Conservation (phyloP, 257 asterid species). For the Przewalskia tangutica region DNA sequence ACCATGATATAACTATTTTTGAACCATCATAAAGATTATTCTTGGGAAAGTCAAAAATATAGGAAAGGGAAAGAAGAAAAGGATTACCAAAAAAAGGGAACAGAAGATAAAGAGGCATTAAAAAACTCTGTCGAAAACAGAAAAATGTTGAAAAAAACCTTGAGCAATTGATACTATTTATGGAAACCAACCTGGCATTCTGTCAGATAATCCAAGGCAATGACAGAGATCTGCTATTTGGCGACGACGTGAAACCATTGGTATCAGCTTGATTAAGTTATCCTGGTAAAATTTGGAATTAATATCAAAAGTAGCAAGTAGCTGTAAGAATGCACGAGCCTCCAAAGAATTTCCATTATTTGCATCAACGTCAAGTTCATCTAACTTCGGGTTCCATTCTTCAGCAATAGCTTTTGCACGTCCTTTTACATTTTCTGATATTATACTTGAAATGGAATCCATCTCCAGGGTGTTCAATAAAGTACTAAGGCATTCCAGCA, state of each 20-base stretch:
- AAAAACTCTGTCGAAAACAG: neutral
- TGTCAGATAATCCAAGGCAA: constrained; percentile 78
- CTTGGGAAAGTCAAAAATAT: neutral
- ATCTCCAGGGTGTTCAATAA: constrained; percentile 35
- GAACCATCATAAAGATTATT: neutral
- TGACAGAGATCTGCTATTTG: constrained; percentile 97
- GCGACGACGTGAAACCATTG: constrained; percentile 98
- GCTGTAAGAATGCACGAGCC: constrained; percentile 96
- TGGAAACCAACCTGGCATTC: constrained; percentile 78
- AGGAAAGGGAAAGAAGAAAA: neutral
- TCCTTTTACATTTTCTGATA: constrained; percentile 54
- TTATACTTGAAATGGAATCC: constrained; percentile 24
- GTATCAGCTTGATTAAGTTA: constrained; percentile 65
- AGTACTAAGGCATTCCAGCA: constrained; percentile 89
- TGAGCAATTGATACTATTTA: neutral
- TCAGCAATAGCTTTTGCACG: constrained; percentile 85
- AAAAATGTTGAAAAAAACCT: neutral
- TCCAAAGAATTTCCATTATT: constrained; percentile 91
- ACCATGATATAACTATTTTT: neutral
- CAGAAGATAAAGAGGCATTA: neutral
- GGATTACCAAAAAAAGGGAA: neutral
- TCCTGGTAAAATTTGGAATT: constrained; percentile 78
- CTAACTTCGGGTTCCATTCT: constrained; percentile 89
- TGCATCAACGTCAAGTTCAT: constrained; percentile 86
- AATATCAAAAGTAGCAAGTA: constrained; percentile 83